Percentiles rank a stretch among this genome's conserved stretches.
phyloP scores from a whole-genome alignment of 331 rosid genomes.

The Phaseolus coccineus region DNA sequence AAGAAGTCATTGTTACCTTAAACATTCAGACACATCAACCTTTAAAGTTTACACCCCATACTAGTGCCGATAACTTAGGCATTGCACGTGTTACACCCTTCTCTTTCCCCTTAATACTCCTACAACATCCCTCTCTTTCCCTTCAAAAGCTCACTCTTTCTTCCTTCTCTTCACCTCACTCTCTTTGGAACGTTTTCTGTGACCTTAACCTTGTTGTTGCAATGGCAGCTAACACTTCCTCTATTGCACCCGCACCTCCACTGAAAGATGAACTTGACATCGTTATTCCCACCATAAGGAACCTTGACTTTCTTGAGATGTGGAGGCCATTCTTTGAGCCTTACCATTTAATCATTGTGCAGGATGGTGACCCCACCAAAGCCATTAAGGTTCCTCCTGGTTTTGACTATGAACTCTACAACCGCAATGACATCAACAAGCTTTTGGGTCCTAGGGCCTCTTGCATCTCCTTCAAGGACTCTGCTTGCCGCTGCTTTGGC shows the following conservation, averaged over 20 bases:
- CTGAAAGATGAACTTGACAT: slow-evolving; percentile 63
- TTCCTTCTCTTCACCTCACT: not conserved
- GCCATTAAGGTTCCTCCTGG: slow-evolving; percentile 57
- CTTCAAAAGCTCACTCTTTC: slow-evolving; percentile 31
- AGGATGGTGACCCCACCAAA: slow-evolving; percentile 62
- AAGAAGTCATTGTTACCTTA: slow-evolving; percentile 44
- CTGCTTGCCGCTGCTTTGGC: slow-evolving; percentile 65
- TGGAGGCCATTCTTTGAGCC: slow-evolving; percentile 63
- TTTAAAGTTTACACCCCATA: slow-evolving; percentile 18
- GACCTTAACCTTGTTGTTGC: not conserved
- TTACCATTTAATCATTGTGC: slow-evolving; percentile 62
- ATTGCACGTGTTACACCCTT: slow-evolving; percentile 31
- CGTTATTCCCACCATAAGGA: slow-evolving; percentile 61
- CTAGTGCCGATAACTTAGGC: slow-evolving; percentile 49
- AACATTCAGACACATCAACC: slow-evolving; percentile 43
- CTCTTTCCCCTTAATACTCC: not conserved
- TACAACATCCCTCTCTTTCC: slow-evolving; percentile 28
- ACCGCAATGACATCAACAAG: slow-evolving; percentile 60
- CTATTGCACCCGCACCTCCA: slow-evolving; percentile 26
- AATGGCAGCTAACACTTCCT: slow-evolving; percentile 36
- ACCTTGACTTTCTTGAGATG: slow-evolving; percentile 65
- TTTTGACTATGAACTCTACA: slow-evolving; percentile 59
- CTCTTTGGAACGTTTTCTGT: not conserved
- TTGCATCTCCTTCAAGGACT: slow-evolving; percentile 63
- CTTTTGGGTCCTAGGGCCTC: slow-evolving; percentile 61